phyloP scores from a whole-genome alignment of 2,329 filamentous ascomycete species.

The Curvularia verruculosa region DNA sequence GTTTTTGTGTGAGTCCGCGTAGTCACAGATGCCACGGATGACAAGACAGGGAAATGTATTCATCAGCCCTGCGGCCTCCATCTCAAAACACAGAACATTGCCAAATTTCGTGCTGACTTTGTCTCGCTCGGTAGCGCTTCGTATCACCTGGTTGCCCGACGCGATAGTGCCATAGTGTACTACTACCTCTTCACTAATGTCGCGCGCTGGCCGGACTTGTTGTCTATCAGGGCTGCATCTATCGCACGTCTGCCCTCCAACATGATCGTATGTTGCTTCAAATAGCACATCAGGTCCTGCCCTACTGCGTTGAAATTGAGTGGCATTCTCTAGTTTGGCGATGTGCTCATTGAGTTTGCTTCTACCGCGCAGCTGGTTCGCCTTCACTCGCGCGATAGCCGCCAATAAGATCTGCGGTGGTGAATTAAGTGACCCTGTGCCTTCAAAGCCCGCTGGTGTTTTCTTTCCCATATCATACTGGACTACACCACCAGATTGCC shows the following conservation, averaged over 20 bases:
- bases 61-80: constrained; percentile 4
- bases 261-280: constrained; percentile 4
- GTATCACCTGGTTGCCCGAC: constrained; percentile 53
- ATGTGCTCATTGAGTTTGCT: constrained; percentile 1
- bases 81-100: constrained; percentile 5
- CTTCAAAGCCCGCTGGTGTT: constrained; percentile 21
- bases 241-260: not conserved
- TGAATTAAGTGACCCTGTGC: constrained; percentile 13
- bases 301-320: constrained; percentile 15
- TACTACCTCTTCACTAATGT: constrained; percentile 13
- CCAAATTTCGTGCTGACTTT: constrained; percentile 26
- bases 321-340: constrained; percentile 10
- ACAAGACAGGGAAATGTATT: constrained; percentile 5
- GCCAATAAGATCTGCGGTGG: constrained; percentile 13
- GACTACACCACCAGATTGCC: constrained; percentile 19
- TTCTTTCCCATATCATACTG: constrained; percentile 33
- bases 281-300: constrained; percentile 1
- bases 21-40: constrained; percentile 9
- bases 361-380: not conserved
- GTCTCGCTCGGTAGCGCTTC: constrained; percentile 48
- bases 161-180: constrained; percentile 51
- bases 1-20: constrained; percentile 8
- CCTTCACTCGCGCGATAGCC: constrained; percentile 10
- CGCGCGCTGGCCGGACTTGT: not conserved
- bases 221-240: constrained; percentile 1